phyloP scores from a whole-genome alignment of 495 filamentous ascomycete species.

The Usnea hakonensis region DNA sequence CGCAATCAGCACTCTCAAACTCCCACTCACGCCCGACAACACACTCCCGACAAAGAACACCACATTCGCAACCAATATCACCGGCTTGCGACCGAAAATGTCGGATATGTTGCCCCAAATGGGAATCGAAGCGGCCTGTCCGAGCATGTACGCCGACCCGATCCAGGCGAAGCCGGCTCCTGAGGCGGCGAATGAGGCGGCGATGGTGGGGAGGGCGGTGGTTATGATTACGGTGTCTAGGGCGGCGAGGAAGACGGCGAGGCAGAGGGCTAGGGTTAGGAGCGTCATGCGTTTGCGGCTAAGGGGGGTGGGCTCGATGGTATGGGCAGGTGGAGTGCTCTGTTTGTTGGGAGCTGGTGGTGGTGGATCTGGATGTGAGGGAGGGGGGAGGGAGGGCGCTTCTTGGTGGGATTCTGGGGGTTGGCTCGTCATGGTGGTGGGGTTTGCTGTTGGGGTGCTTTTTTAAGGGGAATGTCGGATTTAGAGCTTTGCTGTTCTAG shows the following conservation, averaged over 20 bases:
- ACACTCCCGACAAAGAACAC: constrained; percentile 73
- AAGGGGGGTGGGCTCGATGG: no score
- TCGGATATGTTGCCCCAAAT: constrained; percentile 80
- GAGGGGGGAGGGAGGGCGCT: no score
- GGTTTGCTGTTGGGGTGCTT: no score
- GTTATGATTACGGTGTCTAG: constrained; percentile 50
- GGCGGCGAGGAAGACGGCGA: constrained; percentile 47
- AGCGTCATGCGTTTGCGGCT: no score
- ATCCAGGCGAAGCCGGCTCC: constrained; percentile 72
- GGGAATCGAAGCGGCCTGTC: constrained; percentile 59
- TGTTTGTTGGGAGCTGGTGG: no score
- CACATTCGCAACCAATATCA: constrained; percentile 62
- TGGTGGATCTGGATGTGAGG: no score
- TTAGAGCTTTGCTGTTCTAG: no score
- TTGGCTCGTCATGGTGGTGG: no score
- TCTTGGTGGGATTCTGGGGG: no score
- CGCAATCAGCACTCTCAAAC: constrained; percentile 66
- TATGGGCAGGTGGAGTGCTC: no score
- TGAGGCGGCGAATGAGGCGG: constrained; percentile 50
- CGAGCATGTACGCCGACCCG: constrained; percentile 61
- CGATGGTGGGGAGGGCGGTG: constrained; percentile 55
- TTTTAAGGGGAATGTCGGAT: no score
- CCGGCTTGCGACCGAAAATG: constrained; percentile 78
- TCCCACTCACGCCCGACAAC: constrained; percentile 58
- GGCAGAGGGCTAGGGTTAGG: no score